Conservation (phyloP, 139 green algal species). For the Ettlia oleoabundans region DNA sequence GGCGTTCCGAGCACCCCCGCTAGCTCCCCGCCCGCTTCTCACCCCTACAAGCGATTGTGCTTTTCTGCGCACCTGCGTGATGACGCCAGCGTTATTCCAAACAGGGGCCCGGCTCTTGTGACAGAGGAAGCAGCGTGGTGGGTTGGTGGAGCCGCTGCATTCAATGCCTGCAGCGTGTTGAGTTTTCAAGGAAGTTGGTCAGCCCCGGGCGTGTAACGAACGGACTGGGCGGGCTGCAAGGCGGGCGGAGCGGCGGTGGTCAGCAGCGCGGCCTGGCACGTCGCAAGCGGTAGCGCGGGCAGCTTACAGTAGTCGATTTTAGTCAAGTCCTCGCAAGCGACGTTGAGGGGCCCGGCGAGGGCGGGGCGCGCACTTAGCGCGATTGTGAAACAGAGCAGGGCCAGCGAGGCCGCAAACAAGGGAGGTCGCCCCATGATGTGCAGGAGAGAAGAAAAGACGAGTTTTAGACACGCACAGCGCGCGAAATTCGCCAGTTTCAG, state of each 20-base stretch:
- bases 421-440: too few species aligned
- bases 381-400: neutral
- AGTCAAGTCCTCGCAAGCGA: constrained; percentile 6
- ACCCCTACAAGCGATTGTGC: neutral
- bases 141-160: neutral
- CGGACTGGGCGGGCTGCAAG: too few species aligned
- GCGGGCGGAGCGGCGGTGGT: too few species aligned
- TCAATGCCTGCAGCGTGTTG: neutral
- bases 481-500: too few species aligned
- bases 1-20: too few species aligned
- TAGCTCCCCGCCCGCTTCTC: too few species aligned
- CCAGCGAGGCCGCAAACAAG: neutral
- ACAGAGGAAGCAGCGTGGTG: neutral
- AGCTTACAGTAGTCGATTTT: neutral
- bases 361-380: neutral
- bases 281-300: neutral
- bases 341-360: neutral
- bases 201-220: too few species aligned
- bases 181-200: too few species aligned
- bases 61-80: neutral
- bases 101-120: neutral
- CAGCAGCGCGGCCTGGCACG: too few species aligned
- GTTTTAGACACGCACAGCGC: too few species aligned
- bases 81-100: neutral
- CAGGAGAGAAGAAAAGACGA: too few species aligned